Evolutionary conservation across 192 early-diverging fungal species (phyloP), one percentile per base, ranked within the genome.

Genomic region (Diversispora epigaea): DNA sequence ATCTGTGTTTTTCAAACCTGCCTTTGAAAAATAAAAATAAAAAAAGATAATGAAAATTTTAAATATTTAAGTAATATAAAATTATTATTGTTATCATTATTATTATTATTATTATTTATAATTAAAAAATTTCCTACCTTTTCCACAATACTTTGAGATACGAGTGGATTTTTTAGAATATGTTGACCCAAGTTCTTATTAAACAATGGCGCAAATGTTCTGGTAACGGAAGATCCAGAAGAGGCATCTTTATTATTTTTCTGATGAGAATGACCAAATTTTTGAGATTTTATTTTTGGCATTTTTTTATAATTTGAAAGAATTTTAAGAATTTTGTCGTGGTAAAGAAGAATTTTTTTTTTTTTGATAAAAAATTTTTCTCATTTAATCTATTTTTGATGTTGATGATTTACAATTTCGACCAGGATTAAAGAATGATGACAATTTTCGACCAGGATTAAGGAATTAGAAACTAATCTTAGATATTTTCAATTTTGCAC

Each of bases 101-200:
- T n/a, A n/a, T n/a, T n/a, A n/a, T n/a, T n/a, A n/a, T n/a, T n/a
- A n/a, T n/a, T n/a, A n/a, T n/a, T n/a, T n/a, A n/a, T n/a, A n/a
- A n/a, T n/a, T 25, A 10, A 17, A 68, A 4, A 52, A 80, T 81
- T 82, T 44, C 77, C 61, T 83, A 94, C 97, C 87, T 98, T 99
- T 75, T 98, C 97, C 21, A 99, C 92, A 76, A 99, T 99, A 41
- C 93, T 91, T 80, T 95, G 91, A 55, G 95, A 95, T 3, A 99
- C 94, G 19, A 99, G 84, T 49, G 97, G 97, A 84, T 99, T 99
- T 80, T 96, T 98, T 52, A 99, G 85, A 79, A 99, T 99, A 77
- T 99, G 97, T 83, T 99, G 96, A 74, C 96, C 96, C 21, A 98
- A 88, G 65, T 92, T 90, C 83, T 99, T 99, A 88, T 98, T 95